A percentile compares a stretch with the other conserved stretches of the same genome.
These are phyloP conservation scores for Paraleonurus japonicus DNA, from an alignment of 257 asterid species.

Conservation along the genomic window DNA sequence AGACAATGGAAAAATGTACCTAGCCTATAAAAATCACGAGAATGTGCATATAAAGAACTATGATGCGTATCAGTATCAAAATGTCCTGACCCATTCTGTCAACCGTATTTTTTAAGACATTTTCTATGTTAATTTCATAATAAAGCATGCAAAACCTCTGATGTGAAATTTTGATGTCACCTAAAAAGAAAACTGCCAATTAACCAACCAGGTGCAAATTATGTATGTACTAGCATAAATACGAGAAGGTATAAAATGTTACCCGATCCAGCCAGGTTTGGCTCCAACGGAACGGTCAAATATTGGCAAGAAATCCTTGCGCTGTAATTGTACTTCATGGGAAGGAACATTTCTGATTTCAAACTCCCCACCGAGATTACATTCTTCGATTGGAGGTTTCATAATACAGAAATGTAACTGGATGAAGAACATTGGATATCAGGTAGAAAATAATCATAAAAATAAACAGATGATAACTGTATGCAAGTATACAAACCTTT, in stretches of 20 bases:
- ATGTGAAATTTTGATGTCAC: too few species aligned
- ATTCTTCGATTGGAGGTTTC: constrained; percentile 41
- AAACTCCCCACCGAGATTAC: constrained; percentile 45
- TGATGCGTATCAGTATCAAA: too few species aligned
- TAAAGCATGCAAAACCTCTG: too few species aligned
- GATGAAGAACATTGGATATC: background rate
- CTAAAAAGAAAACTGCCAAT: background rate
- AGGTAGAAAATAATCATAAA: background rate
- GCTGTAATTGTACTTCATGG: constrained; percentile 52
- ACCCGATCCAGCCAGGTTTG: constrained; percentile 48
- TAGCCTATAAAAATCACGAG: background rate
- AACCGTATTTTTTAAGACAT: too few species aligned
- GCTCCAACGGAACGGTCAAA: constrained; percentile 45
- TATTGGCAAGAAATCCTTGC: constrained; percentile 55
- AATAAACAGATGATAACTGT: background rate
- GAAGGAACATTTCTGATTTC: constrained; percentile 55
- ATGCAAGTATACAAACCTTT: constrained; percentile 33
- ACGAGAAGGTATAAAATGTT: constrained; percentile 10
- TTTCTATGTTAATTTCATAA: too few species aligned
- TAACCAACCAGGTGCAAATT: constrained; percentile 6
- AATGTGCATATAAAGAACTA: background rate
- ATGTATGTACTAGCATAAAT: constrained; percentile 1
- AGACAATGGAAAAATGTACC: background rate
- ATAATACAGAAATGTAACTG: constrained; percentile 52
- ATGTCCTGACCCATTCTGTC: too few species aligned